phyloP scores from a whole-genome alignment of 176 grass and related monocot species.

The Typha latifolia region DNA sequence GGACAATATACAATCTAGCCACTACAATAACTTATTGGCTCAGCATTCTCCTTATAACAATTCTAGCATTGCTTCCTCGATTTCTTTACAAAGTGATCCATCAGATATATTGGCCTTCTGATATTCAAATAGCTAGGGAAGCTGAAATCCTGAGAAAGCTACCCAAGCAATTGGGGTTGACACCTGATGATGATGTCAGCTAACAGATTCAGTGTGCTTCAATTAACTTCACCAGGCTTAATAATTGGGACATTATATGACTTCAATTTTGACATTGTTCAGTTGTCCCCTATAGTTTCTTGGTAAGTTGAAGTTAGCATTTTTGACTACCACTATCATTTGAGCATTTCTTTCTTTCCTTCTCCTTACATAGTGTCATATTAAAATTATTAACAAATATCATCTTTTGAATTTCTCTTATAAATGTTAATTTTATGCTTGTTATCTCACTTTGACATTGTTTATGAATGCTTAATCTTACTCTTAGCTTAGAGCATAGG shows the following conservation, averaged over 20 bases:
- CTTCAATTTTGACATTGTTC: background rate
- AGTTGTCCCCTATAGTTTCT: background rate
- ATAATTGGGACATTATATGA: background rate
- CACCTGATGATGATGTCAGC: conserved; percentile 47
- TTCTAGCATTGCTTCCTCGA: conserved; percentile 86
- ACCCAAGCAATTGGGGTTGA: conserved; percentile 44
- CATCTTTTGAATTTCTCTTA: background rate
- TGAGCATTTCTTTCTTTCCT: background rate
- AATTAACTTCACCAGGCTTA: background rate
- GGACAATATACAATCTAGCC: conserved; percentile 96
- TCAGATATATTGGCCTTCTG: conserved; percentile 97
- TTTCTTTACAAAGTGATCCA: conserved; percentile 89
- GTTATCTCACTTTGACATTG: background rate
- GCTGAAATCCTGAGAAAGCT: conserved; percentile 82
- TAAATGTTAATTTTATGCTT: background rate
- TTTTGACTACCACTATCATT: background rate
- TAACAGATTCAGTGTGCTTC: conserved; percentile 37
- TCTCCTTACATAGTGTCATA: background rate
- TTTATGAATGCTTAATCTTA: background rate
- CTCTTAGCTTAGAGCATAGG: too few species aligned
- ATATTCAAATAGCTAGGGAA: conserved; percentile 99
- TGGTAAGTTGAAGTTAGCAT: background rate
- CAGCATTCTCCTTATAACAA: conserved; percentile 81
- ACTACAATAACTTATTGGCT: conserved; percentile 82
- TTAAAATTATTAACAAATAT: background rate